Evolutionary conservation across 2,329 filamentous ascomycete species (phyloP).

Genomic region (Aspergillus novoparasiticus): DNA sequence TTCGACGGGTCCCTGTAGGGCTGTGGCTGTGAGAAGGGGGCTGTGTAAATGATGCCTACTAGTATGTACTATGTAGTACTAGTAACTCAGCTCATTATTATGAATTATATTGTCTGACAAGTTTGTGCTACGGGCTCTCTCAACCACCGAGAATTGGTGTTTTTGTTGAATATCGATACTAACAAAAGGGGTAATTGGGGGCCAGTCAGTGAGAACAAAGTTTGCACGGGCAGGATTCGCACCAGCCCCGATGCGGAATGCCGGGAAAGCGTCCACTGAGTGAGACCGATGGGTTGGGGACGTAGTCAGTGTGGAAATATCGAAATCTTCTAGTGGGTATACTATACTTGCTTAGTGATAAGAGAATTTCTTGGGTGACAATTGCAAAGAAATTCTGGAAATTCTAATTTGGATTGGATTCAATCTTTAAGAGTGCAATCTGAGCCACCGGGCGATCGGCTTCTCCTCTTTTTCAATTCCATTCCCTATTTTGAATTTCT

Average conservation of each 20-base stretch:
- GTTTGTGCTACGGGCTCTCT: background rate
- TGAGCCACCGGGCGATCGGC: background rate
- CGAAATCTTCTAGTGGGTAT: background rate
- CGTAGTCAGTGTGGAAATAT: background rate
- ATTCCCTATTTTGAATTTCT: slow-evolving; percentile 11
- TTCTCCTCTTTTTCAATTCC: slow-evolving; percentile 5
- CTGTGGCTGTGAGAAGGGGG: background rate
- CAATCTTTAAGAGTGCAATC: background rate
- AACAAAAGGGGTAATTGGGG: background rate
- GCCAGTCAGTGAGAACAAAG: background rate
- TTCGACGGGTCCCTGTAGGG: background rate
- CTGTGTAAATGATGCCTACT: background rate
- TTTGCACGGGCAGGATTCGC: background rate
- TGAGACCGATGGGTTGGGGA: no score
- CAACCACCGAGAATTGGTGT: background rate
- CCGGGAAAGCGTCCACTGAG: background rate
- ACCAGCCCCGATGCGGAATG: background rate
- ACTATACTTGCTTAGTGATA: background rate
- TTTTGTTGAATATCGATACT: no score
- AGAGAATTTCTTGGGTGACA: background rate
- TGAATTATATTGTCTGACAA: background rate
- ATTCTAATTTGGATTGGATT: background rate
- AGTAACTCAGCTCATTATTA: background rate
- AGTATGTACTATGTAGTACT: background rate
- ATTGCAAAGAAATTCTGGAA: background rate